Conservation (phyloP, 2,329 filamentous ascomycete species). For the Ophiocordyceps robertsii region DNA sequence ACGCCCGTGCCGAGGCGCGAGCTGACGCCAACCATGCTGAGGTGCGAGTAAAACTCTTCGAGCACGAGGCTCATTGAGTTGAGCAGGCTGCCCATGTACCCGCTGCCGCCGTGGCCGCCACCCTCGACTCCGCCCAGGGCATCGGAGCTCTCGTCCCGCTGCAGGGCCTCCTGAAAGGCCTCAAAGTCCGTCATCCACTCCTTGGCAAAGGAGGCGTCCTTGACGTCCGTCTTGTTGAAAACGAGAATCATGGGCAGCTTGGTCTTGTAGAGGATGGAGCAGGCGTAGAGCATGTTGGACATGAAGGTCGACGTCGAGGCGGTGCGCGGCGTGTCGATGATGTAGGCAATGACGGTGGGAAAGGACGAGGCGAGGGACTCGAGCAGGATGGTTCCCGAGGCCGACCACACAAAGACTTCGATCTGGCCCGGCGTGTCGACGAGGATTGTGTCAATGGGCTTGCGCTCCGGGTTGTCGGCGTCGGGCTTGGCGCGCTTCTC, state of each 20-base stretch:
- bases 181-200: constrained; percentile 99
- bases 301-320: constrained; percentile 94
- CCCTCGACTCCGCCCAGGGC: constrained; percentile 62
- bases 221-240: constrained; percentile 97
- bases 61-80: constrained; percentile 98
- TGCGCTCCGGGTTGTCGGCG: constrained; percentile 42
- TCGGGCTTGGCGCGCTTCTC: constrained; percentile 72
- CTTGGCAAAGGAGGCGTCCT: constrained; percentile 80
- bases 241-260: constrained; percentile 97
- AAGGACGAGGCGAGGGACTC: constrained; percentile 88
- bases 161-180: constrained; percentile 77
- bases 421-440: constrained; percentile 97
- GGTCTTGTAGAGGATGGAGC: constrained; percentile 97
- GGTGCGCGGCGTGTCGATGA: constrained; percentile 92
- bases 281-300: constrained; percentile 99
- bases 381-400: constrained; percentile 84
- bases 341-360: constrained; percentile 91
- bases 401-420: constrained; percentile 97
- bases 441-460: constrained; percentile 67
- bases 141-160: constrained; percentile 65
- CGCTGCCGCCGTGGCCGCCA: constrained; percentile 58
- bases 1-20: constrained; percentile 86
- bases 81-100: constrained; percentile 90
- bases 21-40: constrained; percentile 86
- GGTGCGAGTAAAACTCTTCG: constrained; percentile 91